Base-by-base conservation (phyloP, 305 asterid genomes). In the Fraxinus velutina region DNA sequence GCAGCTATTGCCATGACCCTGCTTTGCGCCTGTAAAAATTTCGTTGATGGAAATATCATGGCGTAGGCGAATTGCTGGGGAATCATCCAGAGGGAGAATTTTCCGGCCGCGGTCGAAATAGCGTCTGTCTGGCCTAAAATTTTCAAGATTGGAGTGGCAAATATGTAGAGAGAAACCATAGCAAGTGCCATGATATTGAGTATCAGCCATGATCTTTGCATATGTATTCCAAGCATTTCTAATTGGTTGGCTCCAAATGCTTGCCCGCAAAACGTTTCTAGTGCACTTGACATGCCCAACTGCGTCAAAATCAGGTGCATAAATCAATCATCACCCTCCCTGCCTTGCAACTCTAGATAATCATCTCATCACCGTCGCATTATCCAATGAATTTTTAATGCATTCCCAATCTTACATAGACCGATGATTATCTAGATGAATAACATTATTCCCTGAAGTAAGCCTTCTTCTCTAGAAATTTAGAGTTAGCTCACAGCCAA, bases 251-350 rank as follows among this genome's bases (percentile, higher is more conserved):
- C 96, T 4, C 97, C 96, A 19, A 30, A 93, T 0, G 96, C 97
- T 89, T 93, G 94, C 3, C 97, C 96, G 6, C 97, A 92, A n/a
- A 88, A 90, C 0, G 97, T 92, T 82, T 90, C 93, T 24, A 92
- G 55, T 5, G 94, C 97, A 89, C 94, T 90, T 72, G 92, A 90
- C 89, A 92, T 84, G 24, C 97, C 97, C 71, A 85, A 21, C 97
- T 90, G 80, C 13, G 13, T 37, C 64, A 39, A 83, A 29, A 42
- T 78, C 75, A 68, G 72, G 78, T 5, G 33, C 68, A 76, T 6
- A 71, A 68, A n/a, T 44, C 17, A 75, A 22, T 70, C 42, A 55
- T 0, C 27, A 55, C 66, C 66, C 24, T 55, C 24, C 24, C 66
- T 55, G 66, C 24, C 66, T 55, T 55, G 0, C 66, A 55, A 55